Evolutionary conservation across 495 filamentous ascomycete genomes (phyloP).

Genomic region (Neurospora sp.): DNA sequence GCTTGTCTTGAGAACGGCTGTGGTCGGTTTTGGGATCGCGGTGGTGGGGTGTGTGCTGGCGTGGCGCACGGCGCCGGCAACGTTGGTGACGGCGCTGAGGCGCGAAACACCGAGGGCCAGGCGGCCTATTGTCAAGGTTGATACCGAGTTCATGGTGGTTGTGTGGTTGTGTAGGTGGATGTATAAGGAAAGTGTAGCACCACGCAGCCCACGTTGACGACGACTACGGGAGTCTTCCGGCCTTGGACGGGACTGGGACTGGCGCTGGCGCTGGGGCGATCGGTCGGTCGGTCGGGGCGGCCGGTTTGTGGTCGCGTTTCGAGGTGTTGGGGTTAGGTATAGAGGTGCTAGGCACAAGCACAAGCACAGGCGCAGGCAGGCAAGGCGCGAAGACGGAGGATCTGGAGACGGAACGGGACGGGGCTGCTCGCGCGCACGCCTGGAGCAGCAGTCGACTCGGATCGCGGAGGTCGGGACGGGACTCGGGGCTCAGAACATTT

Average conservation of each 20-base stretch:
- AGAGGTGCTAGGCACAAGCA: not conserved
- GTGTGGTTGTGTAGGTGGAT: not conserved
- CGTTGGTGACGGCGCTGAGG: not conserved
- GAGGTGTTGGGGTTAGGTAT: not conserved
- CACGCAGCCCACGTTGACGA: not conserved
- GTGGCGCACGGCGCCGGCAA: constrained; percentile 4
- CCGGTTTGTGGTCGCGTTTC: not conserved
- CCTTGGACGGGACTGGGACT: not conserved
- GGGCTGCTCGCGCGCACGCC: not conserved
- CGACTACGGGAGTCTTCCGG: not conserved
- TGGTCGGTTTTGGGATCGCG: not conserved
- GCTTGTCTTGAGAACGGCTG: not conserved
- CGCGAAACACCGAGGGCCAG: constrained; percentile 4
- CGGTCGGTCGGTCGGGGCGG: not conserved
- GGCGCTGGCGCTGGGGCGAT: not conserved
- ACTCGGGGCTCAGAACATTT: constrained; percentile 16
- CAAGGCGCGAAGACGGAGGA: not conserved
- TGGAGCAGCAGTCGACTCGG: not conserved
- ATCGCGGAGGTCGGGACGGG: not conserved
- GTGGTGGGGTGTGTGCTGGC: constrained; percentile 1
- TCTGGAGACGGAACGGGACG: not conserved
- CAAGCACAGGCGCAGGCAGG: not conserved
- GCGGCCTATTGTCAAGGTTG: constrained; percentile 3
- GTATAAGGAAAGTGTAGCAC: not conserved
- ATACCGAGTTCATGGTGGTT: constrained; percentile 1